Percentiles rank a stretch among this genome's conserved stretches.
These are phyloP conservation scores for Boletus hoseneyae DNA, from an alignment of 1,284 basidiomycete genomes.

Conservation along the genomic window DNA sequence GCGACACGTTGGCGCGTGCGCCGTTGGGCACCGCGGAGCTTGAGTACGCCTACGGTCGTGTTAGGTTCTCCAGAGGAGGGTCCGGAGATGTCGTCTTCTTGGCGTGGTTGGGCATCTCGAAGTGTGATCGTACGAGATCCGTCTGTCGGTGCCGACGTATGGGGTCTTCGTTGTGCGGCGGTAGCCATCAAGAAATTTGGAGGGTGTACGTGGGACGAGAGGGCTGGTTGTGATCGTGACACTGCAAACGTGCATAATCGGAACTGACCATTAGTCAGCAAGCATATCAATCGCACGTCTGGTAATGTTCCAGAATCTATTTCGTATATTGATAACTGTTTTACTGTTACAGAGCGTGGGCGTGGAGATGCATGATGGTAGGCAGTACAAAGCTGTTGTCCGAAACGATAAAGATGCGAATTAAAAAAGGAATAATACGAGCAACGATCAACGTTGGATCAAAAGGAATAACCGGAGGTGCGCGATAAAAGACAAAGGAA, in stretches of 20 bases:
- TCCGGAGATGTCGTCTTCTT: slow-evolving; percentile 24
- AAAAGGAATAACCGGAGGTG: slow-evolving; percentile 1
- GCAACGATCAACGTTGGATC: slow-evolving; percentile 33
- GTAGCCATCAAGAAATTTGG: slow-evolving; percentile 19
- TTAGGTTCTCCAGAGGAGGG: slow-evolving; percentile 16
- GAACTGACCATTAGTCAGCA: slow-evolving; percentile 20
- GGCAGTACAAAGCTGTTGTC: slow-evolving; percentile 21
- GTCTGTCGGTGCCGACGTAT: slow-evolving; percentile 37
- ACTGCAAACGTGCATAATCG: no score
- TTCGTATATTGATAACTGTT: slow-evolving; percentile 3
- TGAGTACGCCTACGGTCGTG: slow-evolving; percentile 44
- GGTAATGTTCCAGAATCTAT: slow-evolving; percentile 2
- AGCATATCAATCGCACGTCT: no score
- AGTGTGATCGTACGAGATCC: slow-evolving; percentile 50
- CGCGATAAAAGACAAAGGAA: slow-evolving; percentile 11
- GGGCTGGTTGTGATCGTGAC: no score
- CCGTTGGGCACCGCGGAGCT: slow-evolving; percentile 49
- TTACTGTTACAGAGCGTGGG: slow-evolving; percentile 28
- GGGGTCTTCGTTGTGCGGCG: slow-evolving; percentile 26
- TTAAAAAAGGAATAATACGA: slow-evolving; percentile 15
- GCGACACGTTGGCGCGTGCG: slow-evolving; percentile 52
- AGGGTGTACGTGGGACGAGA: neutral
- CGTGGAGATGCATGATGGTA: slow-evolving; percentile 25
- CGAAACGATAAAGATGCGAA: slow-evolving; percentile 25
- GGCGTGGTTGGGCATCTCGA: slow-evolving; percentile 38